Percentiles rank a stretch among this genome's conserved stretches.
Conservation (phyloP, 169 alveolate genomes). For the Eimeria maxima region DNA sequence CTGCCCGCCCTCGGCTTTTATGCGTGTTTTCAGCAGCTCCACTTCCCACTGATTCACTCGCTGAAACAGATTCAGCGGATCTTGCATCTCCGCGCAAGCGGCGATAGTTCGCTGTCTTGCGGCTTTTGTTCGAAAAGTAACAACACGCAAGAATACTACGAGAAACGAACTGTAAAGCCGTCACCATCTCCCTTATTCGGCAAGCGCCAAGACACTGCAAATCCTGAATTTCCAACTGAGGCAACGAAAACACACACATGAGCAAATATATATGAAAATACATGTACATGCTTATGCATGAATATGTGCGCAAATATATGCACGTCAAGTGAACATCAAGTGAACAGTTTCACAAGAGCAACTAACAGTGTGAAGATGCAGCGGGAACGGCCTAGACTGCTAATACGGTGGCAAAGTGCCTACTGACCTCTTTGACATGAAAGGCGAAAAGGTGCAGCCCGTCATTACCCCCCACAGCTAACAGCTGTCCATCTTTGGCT, state of each 20-base stretch:
- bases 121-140: constrained; percentile 13
- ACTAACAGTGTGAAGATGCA: not conserved
- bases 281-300: no score
- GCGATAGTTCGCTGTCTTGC: constrained; percentile 34
- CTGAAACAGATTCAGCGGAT: not conserved
- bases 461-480: constrained; percentile 72
- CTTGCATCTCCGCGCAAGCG: not conserved
- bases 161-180: constrained; percentile 51
- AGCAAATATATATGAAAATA: not conserved
- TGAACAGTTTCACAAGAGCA: not conserved
- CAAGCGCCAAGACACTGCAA: constrained; percentile 38
- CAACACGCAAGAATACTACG: constrained; percentile 59
- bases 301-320: not conserved
- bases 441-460: constrained; percentile 77
- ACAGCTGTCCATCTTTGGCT: constrained; percentile 59
- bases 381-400: not conserved
- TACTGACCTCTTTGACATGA: constrained; percentile 67
- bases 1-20: not conserved
- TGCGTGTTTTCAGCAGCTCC: not conserved
- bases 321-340: no score
- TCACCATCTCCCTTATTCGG: constrained; percentile 37
- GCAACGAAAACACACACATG: not conserved
- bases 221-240: constrained; percentile 52
- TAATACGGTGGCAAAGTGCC: not conserved
- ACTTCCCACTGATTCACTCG: not conserved